phyloP scores from a whole-genome alignment of 345 rosid genomes.

The Punica granatum region DNA sequence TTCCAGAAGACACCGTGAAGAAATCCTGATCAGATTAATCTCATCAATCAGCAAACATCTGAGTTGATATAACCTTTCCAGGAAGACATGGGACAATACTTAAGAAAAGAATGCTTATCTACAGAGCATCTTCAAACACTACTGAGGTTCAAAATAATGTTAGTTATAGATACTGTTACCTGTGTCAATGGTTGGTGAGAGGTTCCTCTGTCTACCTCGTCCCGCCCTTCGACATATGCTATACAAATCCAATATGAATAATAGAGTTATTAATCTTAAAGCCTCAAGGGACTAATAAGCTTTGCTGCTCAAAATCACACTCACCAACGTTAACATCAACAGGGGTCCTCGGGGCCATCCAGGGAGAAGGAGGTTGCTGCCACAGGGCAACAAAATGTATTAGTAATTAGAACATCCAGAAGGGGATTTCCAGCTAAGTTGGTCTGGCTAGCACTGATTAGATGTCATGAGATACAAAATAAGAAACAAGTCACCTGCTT shows the following conservation, averaged over 20 bases:
- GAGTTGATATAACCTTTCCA: neutral
- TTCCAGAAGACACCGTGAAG: slow-evolving; percentile 69
- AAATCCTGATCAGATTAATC: slow-evolving; percentile 54
- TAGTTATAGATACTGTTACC: slow-evolving; percentile 26
- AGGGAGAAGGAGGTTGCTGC: slow-evolving; percentile 90
- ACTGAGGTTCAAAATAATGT: neutral
- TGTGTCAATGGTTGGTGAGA: slow-evolving; percentile 68
- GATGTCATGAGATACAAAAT: no score
- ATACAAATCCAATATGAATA: slow-evolving; percentile 9
- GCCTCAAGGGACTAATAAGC: slow-evolving; percentile 9
- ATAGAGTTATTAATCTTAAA: slow-evolving; percentile 9
- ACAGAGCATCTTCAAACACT: neutral
- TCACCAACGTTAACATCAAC: slow-evolving; percentile 96
- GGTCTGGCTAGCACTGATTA: neutral
- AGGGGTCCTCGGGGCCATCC: slow-evolving; percentile 70
- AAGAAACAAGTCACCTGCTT: neutral
- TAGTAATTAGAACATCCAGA: neutral
- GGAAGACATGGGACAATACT: no score
- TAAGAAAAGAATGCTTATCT: neutral
- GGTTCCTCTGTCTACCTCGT: slow-evolving; percentile 72
- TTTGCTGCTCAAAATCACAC: slow-evolving; percentile 23
- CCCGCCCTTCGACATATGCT: slow-evolving; percentile 96
- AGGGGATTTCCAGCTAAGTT: neutral
- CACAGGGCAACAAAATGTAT: slow-evolving; percentile 6
- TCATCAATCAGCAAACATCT: neutral